phyloP scores from a whole-genome alignment of 805 yeast genomes.

The Sugiyamaella chiloensis region DNA sequence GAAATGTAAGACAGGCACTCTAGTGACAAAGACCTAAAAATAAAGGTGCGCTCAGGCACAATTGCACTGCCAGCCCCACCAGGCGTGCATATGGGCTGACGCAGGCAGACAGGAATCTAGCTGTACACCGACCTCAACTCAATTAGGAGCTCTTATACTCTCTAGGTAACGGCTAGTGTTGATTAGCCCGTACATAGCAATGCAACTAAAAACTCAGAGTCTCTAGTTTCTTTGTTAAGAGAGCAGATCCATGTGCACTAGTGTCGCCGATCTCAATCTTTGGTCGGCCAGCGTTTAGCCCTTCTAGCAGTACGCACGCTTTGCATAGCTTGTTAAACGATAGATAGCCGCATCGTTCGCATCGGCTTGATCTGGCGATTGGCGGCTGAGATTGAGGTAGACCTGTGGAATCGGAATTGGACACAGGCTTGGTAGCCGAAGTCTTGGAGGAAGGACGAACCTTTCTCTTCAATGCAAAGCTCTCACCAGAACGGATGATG shows the following conservation, averaged over 20 bases:
- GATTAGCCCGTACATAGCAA: too few relatives aligned
- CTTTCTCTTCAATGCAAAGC: slow-evolving; percentile 49
- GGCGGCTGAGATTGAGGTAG: background rate
- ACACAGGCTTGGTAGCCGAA: background rate
- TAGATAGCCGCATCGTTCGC: slow-evolving; percentile 88
- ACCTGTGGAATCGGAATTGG: background rate
- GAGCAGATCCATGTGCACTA: slow-evolving; percentile 18
- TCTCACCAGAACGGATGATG: slow-evolving; percentile 91
- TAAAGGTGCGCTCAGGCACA: too few relatives aligned
- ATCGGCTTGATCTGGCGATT: slow-evolving; percentile 36
- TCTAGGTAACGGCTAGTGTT: too few relatives aligned
- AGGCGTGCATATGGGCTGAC: too few relatives aligned
- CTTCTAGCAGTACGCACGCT: slow-evolving; percentile 86
- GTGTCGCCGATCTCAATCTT: slow-evolving; percentile 54
- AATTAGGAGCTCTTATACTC: too few relatives aligned
- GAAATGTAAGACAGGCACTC: too few relatives aligned
- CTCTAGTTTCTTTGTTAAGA: slow-evolving; percentile 42
- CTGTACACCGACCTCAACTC: too few relatives aligned
- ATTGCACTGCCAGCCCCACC: too few relatives aligned
- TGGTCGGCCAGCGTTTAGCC: slow-evolving; percentile 74
- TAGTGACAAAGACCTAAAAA: too few relatives aligned
- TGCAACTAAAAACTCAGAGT: slow-evolving; percentile 51
- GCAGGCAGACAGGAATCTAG: too few relatives aligned
- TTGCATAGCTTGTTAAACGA: slow-evolving; percentile 88
- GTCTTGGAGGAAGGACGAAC: slow-evolving; percentile 11